phyloP scores from a whole-genome alignment of 163 green algal species.

The Botryococcus braunii region DNA sequence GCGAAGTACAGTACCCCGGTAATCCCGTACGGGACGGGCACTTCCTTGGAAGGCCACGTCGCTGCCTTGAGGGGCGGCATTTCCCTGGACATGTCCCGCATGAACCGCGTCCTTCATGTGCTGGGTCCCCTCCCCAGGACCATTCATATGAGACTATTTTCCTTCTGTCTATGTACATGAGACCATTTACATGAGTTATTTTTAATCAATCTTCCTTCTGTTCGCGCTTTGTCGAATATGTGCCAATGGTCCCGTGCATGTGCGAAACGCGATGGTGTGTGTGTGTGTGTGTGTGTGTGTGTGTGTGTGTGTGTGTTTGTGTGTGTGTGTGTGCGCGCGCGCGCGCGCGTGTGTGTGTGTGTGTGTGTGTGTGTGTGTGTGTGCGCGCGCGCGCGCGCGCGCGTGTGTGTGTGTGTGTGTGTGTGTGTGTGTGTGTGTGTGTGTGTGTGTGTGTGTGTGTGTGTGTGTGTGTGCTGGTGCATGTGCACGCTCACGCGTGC shows the following conservation, averaged over 20 bases:
- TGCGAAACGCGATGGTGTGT: no score
- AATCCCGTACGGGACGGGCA: constrained; percentile 55
- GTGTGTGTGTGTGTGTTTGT: no score
- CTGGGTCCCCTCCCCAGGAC: neutral
- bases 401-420: no score
- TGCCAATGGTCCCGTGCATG: no score
- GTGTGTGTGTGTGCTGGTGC: no score
- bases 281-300: no score
- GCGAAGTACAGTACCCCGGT: constrained; percentile 23
- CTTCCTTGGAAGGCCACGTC: constrained; percentile 64
- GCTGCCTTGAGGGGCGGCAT: constrained; percentile 48
- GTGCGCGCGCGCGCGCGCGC: no score
- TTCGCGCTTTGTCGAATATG: neutral
- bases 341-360: no score
- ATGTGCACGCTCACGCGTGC: neutral
- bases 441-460: no score
- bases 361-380: no score
- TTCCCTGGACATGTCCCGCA: constrained; percentile 44
- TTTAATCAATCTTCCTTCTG: neutral
- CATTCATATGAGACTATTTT: neutral
- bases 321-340: no score
- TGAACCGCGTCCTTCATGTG: constrained; percentile 46
- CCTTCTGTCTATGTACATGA: neutral
- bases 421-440: no score
- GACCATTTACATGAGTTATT: neutral